These are phyloP conservation scores for Neoboletus subvelutipes DNA, from an alignment of 768 basidiomycete species.

Conservation along the genomic window DNA sequence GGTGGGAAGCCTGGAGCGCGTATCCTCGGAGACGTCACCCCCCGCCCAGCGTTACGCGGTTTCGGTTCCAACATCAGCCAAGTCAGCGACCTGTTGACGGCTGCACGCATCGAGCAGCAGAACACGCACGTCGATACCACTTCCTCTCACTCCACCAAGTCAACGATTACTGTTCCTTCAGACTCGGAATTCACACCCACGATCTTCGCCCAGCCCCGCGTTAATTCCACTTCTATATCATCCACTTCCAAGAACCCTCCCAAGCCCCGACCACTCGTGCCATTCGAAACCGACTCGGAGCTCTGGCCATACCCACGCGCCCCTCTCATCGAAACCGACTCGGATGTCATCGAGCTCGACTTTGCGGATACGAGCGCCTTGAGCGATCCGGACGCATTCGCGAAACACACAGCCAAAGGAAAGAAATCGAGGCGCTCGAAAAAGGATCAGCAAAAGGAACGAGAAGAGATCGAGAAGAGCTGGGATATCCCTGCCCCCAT, in stretches of 20 bases:
- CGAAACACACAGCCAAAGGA: constrained; percentile 30
- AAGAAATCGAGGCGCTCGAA: constrained; percentile 27
- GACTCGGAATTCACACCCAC: constrained; percentile 11
- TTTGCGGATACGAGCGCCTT: constrained; percentile 72
- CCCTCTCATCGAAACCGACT: constrained; percentile 41
- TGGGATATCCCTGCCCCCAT: constrained; percentile 53
- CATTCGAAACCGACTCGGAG: constrained; percentile 64
- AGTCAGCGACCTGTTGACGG: constrained; percentile 29
- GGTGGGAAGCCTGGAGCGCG: constrained; percentile 16
- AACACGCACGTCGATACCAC: constrained; percentile 4
- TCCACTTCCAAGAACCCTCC: constrained; percentile 18
- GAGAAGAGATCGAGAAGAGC: constrained; percentile 55
- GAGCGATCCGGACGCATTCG: constrained; percentile 63
- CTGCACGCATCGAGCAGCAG: constrained; percentile 24
- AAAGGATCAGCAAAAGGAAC: constrained; percentile 39
- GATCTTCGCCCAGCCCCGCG: constrained; percentile 15
- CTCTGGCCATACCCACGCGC: constrained; percentile 69
- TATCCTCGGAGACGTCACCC: constrained; percentile 56
- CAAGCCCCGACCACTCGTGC: constrained; percentile 47
- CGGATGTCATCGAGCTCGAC: constrained; percentile 72
- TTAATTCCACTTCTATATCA: constrained; percentile 4
- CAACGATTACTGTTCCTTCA: neutral
- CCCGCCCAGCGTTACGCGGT: constrained; percentile 46
- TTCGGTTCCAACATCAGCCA: constrained; percentile 34
- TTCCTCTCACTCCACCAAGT: neutral